Base-by-base conservation (phyloP, 495 filamentous ascomycete genomes). In the Penicillium desertorum region DNA sequence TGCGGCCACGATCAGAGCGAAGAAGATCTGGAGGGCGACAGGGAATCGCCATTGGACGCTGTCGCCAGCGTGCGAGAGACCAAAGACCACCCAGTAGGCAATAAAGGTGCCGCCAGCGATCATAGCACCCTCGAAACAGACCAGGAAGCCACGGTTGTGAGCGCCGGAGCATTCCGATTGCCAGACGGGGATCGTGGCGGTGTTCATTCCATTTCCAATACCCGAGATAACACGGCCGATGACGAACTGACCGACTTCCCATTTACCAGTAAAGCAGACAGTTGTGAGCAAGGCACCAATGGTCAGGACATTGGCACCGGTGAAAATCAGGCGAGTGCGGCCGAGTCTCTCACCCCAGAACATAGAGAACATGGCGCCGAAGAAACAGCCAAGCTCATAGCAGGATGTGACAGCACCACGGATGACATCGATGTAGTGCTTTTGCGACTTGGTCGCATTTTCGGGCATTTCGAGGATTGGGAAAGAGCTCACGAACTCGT, bases 311-410 rank as follows among this genome's bases (percentile, higher is more conserved):
- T 61, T 63, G 29, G 76, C 76, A 34, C 78, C 79, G 32, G 73
- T 51, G 20, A 78, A 48, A 46, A 84, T 76, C 1, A 75, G 68
- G 42, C 75, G 79, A 65, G 78, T 79, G 17, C 81, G 69, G 2
- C 81, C 81, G 7, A 83, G 65, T 4, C 58, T 53, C 45, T 82
- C 78, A 27, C 82, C 81, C 43, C 76, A 72, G 25, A 67, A 71
- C 46, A 79, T 70, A 11, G 77, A 73, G n/a, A 67, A 67, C 6
- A 83, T 59, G 12, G 81, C 79, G 23, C 82, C 81, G 34, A 83
- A 64, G 63, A 84, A 81, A 58, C 78, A 83, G 22, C 81, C 82
- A 54, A 83, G 70, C 29, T 81, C 76, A 63, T 83, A 83, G 43
- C 82, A 74, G 6, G 79, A 76, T 1, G 77, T 81, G 29, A 83